Percentiles rank a stretch among this genome's conserved stretches.
phyloP scores from a whole-genome alignment of 2,329 filamentous ascomycete species.

The Septoria petroselini region DNA sequence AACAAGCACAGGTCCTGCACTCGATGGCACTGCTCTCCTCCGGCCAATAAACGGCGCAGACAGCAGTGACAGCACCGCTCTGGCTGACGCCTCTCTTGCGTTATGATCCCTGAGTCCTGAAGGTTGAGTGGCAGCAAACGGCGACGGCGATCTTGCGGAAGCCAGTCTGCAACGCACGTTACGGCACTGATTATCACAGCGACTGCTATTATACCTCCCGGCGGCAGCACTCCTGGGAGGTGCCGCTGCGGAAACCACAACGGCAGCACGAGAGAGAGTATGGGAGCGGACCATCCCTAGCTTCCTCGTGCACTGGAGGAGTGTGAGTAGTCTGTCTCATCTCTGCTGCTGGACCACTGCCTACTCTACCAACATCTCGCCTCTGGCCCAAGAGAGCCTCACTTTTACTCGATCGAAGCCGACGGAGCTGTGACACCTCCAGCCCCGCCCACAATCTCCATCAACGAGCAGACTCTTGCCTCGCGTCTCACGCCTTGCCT shows the following conservation, averaged over 20 bases:
- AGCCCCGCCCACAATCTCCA: conserved; percentile 22
- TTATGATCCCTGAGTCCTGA: conserved; percentile 28
- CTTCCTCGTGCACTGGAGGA: conserved; percentile 3
- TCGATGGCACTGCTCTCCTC: conserved; percentile 9
- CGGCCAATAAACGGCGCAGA: conserved; percentile 22
- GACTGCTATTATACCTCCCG: conserved; percentile 5
- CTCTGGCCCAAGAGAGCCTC: conserved; percentile 19
- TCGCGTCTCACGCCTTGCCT: conserved; percentile 32
- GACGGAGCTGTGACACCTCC: conserved; percentile 19
- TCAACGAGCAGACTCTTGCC: conserved; percentile 23
- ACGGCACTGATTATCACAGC: conserved; percentile 6
- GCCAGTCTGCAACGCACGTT: not conserved
- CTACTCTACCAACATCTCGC: too few species aligned
- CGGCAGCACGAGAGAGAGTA: conserved; percentile 6
- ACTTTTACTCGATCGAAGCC: conserved; percentile 21
- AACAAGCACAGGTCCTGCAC: conserved; percentile 8
- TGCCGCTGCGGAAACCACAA: conserved; percentile 3
- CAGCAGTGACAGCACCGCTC: conserved; percentile 12
- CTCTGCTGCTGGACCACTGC: too few species aligned
- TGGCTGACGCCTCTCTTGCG: conserved; percentile 28
- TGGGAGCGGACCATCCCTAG: not conserved
- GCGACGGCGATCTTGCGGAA: conserved; percentile 18
- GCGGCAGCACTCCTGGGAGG: conserved; percentile 1
- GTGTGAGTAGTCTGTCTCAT: not conserved
- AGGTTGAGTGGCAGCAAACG: conserved; percentile 29